Base-by-base conservation (phyloP, 1,284 basidiomycete species). In the Tylopilus sp. region DNA sequence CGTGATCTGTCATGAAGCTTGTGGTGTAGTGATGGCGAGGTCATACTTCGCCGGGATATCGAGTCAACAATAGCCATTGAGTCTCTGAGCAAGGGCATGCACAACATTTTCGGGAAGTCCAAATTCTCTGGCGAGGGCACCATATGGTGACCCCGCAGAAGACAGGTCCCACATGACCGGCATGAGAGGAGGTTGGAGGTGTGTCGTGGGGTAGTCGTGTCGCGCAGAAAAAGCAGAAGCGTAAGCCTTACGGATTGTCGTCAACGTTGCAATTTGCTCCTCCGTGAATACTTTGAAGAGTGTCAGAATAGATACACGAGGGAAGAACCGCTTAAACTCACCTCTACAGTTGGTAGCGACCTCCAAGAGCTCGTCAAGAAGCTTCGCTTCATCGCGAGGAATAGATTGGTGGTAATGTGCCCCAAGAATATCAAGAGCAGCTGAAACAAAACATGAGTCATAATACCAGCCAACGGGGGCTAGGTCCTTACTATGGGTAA, bases 91-190 rank as follows among this genome's bases (percentile, higher is more conserved):
- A 43, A 90, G 76, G 3, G 84, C 85, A 58, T 88, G 80, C 43
- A 90, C 81, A 29, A 90, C 66, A 40, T 83, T 76, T 26, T 87
- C 75, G 53, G 87, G 82, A 22, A 90, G 76, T 24, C 85, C 85
- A 57, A 89, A 90, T 66, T 90, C 88, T 59, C 77, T 77, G 24
- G 87, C 87, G 20, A 90, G 75, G 29, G 79, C 76, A 40, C 73
- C 74, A 47, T 80, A 77, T 9, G 73, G 62, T 45, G 61, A 59
- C 48, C 58, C 61, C 43, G 52, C 28, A 36, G 43, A 40, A 19
- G 52, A 31, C 31, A 46, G 52, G 45, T 60, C 59, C 57, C 53
- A 62, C 62, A 63, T 64, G 52, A 45, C 53, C 35, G 57, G 67
- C 50, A 58, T 54, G 53, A 51, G 17, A 47, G 45, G 44, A 48